These are phyloP conservation scores for Hanseniaspora guilliermondii DNA, from an alignment of 805 yeast species.

Conservation along the genomic window DNA sequence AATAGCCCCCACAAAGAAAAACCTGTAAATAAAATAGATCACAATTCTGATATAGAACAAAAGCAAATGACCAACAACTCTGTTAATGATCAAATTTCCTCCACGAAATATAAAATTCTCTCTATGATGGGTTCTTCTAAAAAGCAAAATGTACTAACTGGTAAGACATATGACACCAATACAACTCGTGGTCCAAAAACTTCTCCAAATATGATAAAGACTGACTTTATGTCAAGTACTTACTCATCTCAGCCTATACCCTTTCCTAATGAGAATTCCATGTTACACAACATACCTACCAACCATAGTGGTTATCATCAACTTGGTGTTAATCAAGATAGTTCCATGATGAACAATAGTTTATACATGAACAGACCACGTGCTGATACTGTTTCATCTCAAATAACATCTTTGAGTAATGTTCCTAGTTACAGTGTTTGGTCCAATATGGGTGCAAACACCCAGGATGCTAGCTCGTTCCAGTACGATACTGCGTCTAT, in stretches of 20 bases:
- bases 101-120: conserved; percentile 9
- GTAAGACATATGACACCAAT: background rate
- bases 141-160: background rate
- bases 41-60: background rate
- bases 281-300: background rate
- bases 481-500: conserved; percentile 15
- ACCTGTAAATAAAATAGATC: background rate
- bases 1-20: background rate
- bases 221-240: background rate
- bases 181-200: background rate
- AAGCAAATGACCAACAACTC: background rate
- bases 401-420: conserved; percentile 25
- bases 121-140: conserved; percentile 13
- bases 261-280: background rate
- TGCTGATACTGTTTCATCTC: conserved; percentile 27
- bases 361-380: conserved; percentile 24
- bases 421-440: conserved; percentile 18
- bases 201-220: background rate
- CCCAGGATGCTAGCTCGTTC: conserved; percentile 21
- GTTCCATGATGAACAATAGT: background rate
- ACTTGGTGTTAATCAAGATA: background rate
- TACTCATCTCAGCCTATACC: conserved; percentile 4
- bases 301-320: conserved; percentile 4
- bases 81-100: background rate
- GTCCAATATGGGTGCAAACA: conserved; percentile 16